These are phyloP conservation scores for Brettanomyces custersianus DNA, from an alignment of 805 yeast species.

Conservation along the genomic window DNA sequence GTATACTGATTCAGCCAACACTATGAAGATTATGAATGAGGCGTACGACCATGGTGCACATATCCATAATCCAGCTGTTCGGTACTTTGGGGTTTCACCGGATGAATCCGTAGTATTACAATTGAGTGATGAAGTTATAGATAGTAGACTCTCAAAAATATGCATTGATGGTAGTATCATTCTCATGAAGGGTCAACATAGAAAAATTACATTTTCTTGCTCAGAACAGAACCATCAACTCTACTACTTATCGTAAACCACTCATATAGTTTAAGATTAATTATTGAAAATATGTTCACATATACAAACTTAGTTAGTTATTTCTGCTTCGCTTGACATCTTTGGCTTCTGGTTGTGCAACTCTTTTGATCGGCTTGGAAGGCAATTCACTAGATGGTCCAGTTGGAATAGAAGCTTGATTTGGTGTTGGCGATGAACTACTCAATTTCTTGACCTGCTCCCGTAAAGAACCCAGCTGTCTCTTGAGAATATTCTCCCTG, in stretches of 20 bases:
- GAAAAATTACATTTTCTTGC: slow-evolving; percentile 3
- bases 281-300: background rate
- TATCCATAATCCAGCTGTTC: slow-evolving; percentile 36
- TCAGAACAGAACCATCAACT: background rate
- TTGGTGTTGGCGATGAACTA: too few species aligned
- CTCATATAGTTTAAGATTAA: slow-evolving; percentile 1
- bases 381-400: too few species aligned
- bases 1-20: slow-evolving; percentile 22
- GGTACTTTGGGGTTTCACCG: slow-evolving; percentile 29
- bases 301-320: background rate
- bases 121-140: slow-evolving; percentile 20
- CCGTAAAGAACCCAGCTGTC: slow-evolving; percentile 44
- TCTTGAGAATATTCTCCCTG: slow-evolving; percentile 44
- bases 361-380: too few species aligned
- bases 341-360: too few species aligned
- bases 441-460: slow-evolving; percentile 23
- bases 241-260: background rate
- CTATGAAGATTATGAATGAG: slow-evolving; percentile 46
- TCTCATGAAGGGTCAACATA: slow-evolving; percentile 6
- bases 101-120: slow-evolving; percentile 10
- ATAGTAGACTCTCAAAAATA: slow-evolving; percentile 35
- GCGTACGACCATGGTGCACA: slow-evolving; percentile 55
- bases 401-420: too few species aligned
- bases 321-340: too few species aligned
- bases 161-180: slow-evolving; percentile 62